Conservation (phyloP, 2,329 filamentous ascomycete genomes). For the Pyricularia pennisetigena region DNA sequence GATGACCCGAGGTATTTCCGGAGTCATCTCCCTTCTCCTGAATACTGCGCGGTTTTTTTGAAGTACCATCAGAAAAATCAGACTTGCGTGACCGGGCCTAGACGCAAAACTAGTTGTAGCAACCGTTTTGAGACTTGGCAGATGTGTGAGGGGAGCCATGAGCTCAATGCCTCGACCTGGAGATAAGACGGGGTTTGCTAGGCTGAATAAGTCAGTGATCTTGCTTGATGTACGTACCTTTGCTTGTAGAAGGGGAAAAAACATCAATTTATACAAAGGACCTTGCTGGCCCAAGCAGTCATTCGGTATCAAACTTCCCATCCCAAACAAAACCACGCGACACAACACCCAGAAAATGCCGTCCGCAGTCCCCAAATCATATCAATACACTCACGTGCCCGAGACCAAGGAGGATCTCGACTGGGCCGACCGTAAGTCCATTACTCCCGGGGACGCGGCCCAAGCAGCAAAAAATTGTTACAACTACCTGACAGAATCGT, state of each 20-base stretch:
- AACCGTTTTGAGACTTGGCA: neutral
- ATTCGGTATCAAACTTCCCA: no score
- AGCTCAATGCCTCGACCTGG: neutral
- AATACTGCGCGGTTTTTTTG: neutral
- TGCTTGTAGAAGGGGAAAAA: neutral
- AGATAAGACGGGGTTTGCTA: neutral
- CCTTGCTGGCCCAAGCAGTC: neutral
- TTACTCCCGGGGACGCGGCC: neutral
- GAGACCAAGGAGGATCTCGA: constrained; percentile 5
- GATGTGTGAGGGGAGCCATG: neutral
- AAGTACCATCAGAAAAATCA: neutral
- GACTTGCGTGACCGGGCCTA: neutral
- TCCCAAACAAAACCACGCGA: neutral
- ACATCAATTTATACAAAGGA: neutral
- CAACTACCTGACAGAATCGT: neutral
- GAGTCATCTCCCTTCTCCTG: neutral
- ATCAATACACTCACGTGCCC: constrained; percentile 4
- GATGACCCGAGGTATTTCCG: neutral
- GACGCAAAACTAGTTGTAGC: neutral
- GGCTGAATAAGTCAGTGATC: neutral
- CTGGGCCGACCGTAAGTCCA: constrained; percentile 5
- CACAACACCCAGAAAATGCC: neutral
- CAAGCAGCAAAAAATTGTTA: neutral
- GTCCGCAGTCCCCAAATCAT: constrained; percentile 2
- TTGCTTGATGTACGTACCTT: neutral